Conservation (phyloP, 352 stramenopile genomes). For the Phytopythium oedochilum region DNA sequence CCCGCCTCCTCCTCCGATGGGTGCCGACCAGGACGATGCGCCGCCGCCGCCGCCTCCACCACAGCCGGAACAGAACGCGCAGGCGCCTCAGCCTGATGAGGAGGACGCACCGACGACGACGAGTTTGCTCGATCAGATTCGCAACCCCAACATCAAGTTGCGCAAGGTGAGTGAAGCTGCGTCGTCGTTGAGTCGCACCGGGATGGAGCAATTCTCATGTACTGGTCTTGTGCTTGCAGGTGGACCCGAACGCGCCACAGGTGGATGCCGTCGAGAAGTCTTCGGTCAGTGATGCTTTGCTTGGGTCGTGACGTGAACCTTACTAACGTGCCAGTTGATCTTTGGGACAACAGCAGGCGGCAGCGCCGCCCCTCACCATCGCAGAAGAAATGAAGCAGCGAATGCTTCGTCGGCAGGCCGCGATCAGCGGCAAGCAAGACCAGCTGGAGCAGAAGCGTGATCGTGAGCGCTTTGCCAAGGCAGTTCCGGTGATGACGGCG, state of each 20-base stretch:
- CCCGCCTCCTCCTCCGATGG: slow-evolving; percentile 35
- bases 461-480: slow-evolving; percentile 62
- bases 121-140: slow-evolving; percentile 59
- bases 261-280: slow-evolving; percentile 24
- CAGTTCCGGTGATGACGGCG: slow-evolving; percentile 69
- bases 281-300: slow-evolving; percentile 10
- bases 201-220: neutral
- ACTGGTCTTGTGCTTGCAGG: slow-evolving; percentile 11
- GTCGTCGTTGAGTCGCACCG: neutral
- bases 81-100: slow-evolving; percentile 16
- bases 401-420: slow-evolving; percentile 68
- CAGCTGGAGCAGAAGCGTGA: slow-evolving; percentile 76
- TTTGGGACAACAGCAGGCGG: neutral
- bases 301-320: neutral
- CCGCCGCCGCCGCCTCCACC: slow-evolving; percentile 44
- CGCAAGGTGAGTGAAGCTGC: slow-evolving; percentile 24
- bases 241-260: slow-evolving; percentile 27
- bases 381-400: slow-evolving; percentile 81
- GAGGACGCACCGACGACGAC: slow-evolving; percentile 21
- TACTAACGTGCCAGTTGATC: neutral
- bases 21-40: slow-evolving; percentile 25
- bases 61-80: slow-evolving; percentile 17
- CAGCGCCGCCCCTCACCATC: slow-evolving; percentile 61
- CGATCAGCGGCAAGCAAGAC: slow-evolving; percentile 83
- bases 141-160: slow-evolving; percentile 50